Base-by-base conservation (phyloP, 495 filamentous ascomycete species). In the Parathielavia appendiculata region DNA sequence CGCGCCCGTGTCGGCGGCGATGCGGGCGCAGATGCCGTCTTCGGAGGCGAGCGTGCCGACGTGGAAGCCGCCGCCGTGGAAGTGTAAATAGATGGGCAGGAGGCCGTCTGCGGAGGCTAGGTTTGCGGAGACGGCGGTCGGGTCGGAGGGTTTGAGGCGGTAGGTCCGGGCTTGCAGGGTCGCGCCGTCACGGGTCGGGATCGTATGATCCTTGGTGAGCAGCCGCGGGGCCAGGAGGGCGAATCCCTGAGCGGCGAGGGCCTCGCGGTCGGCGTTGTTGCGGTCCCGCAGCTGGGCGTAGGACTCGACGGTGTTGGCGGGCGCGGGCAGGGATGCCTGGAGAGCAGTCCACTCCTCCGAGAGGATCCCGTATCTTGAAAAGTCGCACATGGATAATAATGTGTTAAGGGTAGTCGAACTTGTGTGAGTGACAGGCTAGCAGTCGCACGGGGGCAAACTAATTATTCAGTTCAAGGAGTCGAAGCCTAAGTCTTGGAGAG, bases 31-130 rank as follows among this genome's bases (percentile, higher is more conserved):
- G 51, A 59, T 69, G n/a, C 71, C 71, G 43, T 79, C 73, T 63
- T 82, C 80, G 35, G 77, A 73, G 17, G 65, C 54, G 7, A 79
- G 63, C 0, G 67, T 72, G 26, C 79, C 79, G 32, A 75, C 71
- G n/a, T 80, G 52, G 39, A 73, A 80, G 1, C 79, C 80, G 13
- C 80, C 79, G 11, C 79, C 79, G 61, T 82, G 79, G 38, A 76
- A 68, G 59, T 80, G 73, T 35, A 81, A 58, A 51, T 77, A 78
- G 17, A 76, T 65, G 0, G 79, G 78, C 9, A 79, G 66, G 13
- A 7, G 12, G 16, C 40, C 40, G 40, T 43, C 40, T 7, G 16
- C 40, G 6, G 39, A 14, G 39, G 39, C 12, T 7, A 41, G 39
- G 39, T 41, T 41, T 14, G 14, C 17, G 7, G 40, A 7, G 40